Percentiles rank a stretch among this genome's conserved stretches.
These are phyloP conservation scores for Juncus inflexus DNA, from an alignment of 176 grass and related monocot species.

Conservation along the genomic window DNA sequence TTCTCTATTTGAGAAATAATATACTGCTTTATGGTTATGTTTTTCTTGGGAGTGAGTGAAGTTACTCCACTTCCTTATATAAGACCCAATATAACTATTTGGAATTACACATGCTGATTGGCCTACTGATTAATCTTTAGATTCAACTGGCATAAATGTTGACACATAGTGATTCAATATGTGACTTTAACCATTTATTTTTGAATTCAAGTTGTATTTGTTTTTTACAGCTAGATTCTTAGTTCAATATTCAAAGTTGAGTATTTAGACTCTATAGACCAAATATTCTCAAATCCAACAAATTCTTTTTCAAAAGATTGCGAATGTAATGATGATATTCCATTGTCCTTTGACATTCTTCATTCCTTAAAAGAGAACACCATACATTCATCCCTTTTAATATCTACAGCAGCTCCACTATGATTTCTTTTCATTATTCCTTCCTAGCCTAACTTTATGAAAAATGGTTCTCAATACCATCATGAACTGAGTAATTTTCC, in stretches of 20 bases:
- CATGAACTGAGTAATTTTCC: too few relatives aligned
- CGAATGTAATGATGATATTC: slow-evolving; percentile 6
- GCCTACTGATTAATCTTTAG: too few relatives aligned
- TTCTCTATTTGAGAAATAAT: background rate
- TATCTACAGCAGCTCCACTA: too few relatives aligned
- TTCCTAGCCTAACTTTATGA: too few relatives aligned
- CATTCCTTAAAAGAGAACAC: background rate
- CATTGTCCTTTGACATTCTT: slow-evolving; percentile 2
- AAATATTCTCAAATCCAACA: slow-evolving; percentile 12
- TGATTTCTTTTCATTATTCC: too few relatives aligned
- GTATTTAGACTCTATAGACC: background rate
- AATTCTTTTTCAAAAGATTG: background rate
- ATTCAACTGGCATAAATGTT: too few relatives aligned
- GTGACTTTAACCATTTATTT: too few relatives aligned
- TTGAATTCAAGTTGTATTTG: too few relatives aligned
- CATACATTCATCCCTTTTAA: too few relatives aligned
- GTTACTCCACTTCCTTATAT: slow-evolving; percentile 10
- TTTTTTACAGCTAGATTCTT: background rate
- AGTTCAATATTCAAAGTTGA: background rate
- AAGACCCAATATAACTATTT: background rate
- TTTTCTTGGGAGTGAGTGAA: background rate
- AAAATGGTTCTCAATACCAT: too few relatives aligned
- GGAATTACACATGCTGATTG: too few relatives aligned
- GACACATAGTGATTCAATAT: too few relatives aligned
- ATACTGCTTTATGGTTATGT: background rate